Base-by-base conservation (phyloP, 352 stramenopile species). In the Phytophthora foliorum region DNA sequence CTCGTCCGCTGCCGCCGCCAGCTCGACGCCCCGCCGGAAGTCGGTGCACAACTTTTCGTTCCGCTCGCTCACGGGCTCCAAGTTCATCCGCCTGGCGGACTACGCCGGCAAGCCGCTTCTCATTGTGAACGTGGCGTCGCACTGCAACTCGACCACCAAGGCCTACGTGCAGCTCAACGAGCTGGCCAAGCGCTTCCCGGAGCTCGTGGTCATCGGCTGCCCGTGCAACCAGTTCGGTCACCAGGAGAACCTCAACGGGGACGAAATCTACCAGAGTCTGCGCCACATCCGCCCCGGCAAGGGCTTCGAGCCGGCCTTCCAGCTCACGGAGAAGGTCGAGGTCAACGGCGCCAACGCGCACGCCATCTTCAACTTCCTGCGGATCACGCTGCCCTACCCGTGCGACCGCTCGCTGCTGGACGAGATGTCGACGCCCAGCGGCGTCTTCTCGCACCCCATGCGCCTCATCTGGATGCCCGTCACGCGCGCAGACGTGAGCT, bases 391-490 rank as follows among this genome's bases (percentile, higher is more conserved):
- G 51, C 86, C 86, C 4, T 92, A 87, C 49, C 80, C 84, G 29
- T 88, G 75, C 31, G 86, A 94, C 50, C 84, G 86, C 48, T 90
- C 86, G 67, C 71, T 94, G 53, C 74, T 92, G 67, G 84, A 94
- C 63, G 86, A 94, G 62, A 92, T 94, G 86, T 86, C 84, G 46
- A 74, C 75, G 38, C 84, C 86, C 46, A 89, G 86, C 56, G 86
- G 86, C 57, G 84, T 92, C 38, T 94, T 92, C 69, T 91, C 82
- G 38, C 84, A 92, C 68, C 86, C 84, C 13, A 94, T 94, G 86
- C 86, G 84, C 16, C 82, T 94, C 63, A 91, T 92, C 48, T 94
- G 86, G 86, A 94, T 94, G 86, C 86, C 86, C 21, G 82, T 94
- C 38, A 92, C 86, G 41, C 84, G 86, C 31, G 80, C 84, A 67